Conservation (phyloP, 2,329 filamentous ascomycete species). For the Paracoccidioides lutzii region DNA sequence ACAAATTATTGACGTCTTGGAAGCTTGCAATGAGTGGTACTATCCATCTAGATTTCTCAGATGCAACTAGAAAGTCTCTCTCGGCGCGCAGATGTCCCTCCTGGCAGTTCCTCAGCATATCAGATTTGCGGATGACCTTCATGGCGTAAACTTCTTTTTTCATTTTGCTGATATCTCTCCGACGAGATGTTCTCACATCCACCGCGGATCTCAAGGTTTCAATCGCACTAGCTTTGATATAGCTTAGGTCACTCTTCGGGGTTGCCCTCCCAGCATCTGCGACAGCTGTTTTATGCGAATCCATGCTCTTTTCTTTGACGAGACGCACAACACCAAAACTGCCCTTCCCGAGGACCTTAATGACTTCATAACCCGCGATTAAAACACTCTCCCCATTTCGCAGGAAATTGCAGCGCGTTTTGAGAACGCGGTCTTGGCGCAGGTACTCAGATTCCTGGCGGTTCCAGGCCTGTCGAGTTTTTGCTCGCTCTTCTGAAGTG, state of each 20-base stretch:
- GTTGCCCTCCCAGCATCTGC: constrained; percentile 10
- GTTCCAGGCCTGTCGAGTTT: constrained; percentile 46
- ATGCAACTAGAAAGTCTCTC: constrained; percentile 78
- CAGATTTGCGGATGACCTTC: constrained; percentile 91
- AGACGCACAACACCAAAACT: constrained; percentile 88
- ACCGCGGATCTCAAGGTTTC: constrained; percentile 14
- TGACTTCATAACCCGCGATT: constrained; percentile 58
- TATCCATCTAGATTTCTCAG: constrained; percentile 80
- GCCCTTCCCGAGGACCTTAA: constrained; percentile 79
- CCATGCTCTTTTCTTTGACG: constrained; percentile 51
- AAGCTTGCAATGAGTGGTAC: constrained; percentile 81
- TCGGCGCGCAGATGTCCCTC: constrained; percentile 88
- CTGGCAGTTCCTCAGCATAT: constrained; percentile 82
- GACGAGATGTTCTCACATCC: constrained; percentile 17
- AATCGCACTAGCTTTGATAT: constrained; percentile 10
- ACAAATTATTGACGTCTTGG: constrained; percentile 70
- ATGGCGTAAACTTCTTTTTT: constrained; percentile 68
- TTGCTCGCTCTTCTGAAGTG: constrained; percentile 42
- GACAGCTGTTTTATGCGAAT: not conserved
- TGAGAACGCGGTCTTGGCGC: constrained; percentile 58
- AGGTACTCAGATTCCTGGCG: constrained; percentile 60
- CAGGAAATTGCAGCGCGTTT: constrained; percentile 41
- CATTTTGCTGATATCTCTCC: constrained; percentile 19
- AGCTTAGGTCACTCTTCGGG: constrained; percentile 7
- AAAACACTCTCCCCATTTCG: constrained; percentile 38